These are phyloP conservation scores for Ceraceosorus guamensis DNA, from an alignment of 1,284 basidiomycete species.

Conservation along the genomic window DNA sequence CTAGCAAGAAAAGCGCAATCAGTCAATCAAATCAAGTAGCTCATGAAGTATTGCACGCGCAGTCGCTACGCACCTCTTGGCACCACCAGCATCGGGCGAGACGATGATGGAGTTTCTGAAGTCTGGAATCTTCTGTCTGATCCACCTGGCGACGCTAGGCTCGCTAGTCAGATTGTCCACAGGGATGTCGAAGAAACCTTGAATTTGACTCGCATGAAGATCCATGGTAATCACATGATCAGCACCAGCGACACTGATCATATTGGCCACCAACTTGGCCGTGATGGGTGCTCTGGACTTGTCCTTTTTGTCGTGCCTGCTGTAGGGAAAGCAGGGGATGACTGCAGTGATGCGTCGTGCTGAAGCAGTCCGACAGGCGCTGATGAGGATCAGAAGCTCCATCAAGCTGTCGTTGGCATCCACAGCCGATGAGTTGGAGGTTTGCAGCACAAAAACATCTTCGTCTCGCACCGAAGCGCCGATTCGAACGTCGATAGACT, in stretches of 20 bases:
- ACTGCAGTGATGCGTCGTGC: slow-evolving; percentile 95
- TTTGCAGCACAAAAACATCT: slow-evolving; percentile 49
- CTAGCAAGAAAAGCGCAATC: slow-evolving; percentile 50
- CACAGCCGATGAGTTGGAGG: slow-evolving; percentile 38
- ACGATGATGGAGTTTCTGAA: slow-evolving; percentile 91
- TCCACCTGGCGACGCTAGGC: slow-evolving; percentile 51
- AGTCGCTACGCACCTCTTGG: slow-evolving; percentile 65
- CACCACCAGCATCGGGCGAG: slow-evolving; percentile 93
- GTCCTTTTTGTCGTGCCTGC: slow-evolving; percentile 97
- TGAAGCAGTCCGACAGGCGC: slow-evolving; percentile 93
- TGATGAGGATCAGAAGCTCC: slow-evolving; percentile 76
- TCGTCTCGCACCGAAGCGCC: slow-evolving; percentile 91
- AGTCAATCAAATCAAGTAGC: no score
- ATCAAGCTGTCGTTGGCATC: slow-evolving; percentile 47
- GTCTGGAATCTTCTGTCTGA: slow-evolving; percentile 75
- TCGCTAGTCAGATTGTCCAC: slow-evolving; percentile 68
- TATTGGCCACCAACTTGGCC: slow-evolving; percentile 95
- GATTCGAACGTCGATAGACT: slow-evolving; percentile 66
- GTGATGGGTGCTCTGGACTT: slow-evolving; percentile 93
- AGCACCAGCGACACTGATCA: slow-evolving; percentile 89
- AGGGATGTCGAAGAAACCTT: slow-evolving; percentile 98
- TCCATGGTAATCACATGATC: slow-evolving; percentile 99
- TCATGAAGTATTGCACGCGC: background rate
- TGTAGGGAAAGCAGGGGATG: slow-evolving; percentile 95
- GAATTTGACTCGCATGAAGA: slow-evolving; percentile 94